Evolutionary conservation across 2,329 filamentous ascomycete genomes (phyloP), one percentile per base, ranked within the genome.

Genomic region (Leptographium galeiforme): DNA sequence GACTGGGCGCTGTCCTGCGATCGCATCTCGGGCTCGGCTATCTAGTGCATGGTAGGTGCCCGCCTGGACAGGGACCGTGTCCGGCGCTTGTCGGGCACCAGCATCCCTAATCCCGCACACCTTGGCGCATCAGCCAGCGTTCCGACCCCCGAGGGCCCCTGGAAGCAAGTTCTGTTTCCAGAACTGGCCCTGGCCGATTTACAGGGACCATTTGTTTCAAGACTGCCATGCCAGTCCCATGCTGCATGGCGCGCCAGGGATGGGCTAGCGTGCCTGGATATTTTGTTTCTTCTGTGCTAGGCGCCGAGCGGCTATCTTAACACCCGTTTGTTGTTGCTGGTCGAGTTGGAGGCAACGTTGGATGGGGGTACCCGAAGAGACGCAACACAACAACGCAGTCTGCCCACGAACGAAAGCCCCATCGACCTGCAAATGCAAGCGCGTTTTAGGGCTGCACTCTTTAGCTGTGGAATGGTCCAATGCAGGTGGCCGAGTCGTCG

Each of bases 381-480:
- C 33, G 11, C 8, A 36, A 36, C 34, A 6, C 34, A 8, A 36
- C 8, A 36, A 36, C n/a, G 8, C 34, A 13, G 34, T 36, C 6
- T 36, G 34, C 34, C 34, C 6, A 36, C 12, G 12, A 13, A 36
- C 34, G 34, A 2, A 36, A 6, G 8, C 34, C 34, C 8, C 34
- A 32, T 14, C 18, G 19, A 32, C 43, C 41, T 25, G 18, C 45
- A 18, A 19, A 14, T 16, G 45, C 45, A 48, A 36, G 45, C 36
- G 33, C 32, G 5, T 13, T 34, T 13, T 19, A 36, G 36, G 38
- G 55, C 56, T 50, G 57, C 53, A 57, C 54, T 48, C 50, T 51
- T 34, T 2, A n/a, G 30, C n/a, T 41, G 40, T 46, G 45, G 30
- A 19, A 52, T 54, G 51, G 39, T 43, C 46, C 53, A 55, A 56